Evolutionary conservation across 169 alveolate species (phyloP).

Genomic region (Eimeria praecox): DNA sequence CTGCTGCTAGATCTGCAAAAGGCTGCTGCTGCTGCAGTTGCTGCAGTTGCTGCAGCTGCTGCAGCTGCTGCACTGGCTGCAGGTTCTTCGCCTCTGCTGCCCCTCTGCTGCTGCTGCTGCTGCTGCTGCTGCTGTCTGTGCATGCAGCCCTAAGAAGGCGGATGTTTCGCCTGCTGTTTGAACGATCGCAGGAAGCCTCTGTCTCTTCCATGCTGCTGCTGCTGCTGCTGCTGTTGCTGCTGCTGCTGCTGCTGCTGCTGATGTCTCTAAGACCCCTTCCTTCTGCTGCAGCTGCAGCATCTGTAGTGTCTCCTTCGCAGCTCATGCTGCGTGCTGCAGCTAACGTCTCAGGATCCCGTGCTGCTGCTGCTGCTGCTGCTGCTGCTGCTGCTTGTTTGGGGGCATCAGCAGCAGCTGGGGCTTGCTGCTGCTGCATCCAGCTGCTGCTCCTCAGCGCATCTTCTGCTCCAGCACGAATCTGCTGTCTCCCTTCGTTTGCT

Average conservation of each 20-base stretch:
- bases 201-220: no score
- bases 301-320: no score
- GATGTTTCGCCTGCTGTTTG: background rate
- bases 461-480: background rate
- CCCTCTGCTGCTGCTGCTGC: background rate
- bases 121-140: background rate
- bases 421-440: constrained; percentile 13
- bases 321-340: no score
- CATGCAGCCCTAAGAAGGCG: background rate
- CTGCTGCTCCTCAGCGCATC: background rate
- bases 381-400: background rate
- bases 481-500: background rate
- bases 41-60: constrained; percentile 3
- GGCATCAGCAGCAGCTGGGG: background rate
- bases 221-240: background rate
- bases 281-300: no score
- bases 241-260: background rate
- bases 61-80: no score
- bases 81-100: background rate
- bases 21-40: background rate
- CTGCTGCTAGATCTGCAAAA: constrained; percentile 10
- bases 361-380: constrained; percentile 16
- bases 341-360: background rate
- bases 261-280: no score
- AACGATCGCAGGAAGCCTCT: no score